phyloP scores from a whole-genome alignment of 2,329 filamentous ascomycete species.

The Madurella mycetomatis region DNA sequence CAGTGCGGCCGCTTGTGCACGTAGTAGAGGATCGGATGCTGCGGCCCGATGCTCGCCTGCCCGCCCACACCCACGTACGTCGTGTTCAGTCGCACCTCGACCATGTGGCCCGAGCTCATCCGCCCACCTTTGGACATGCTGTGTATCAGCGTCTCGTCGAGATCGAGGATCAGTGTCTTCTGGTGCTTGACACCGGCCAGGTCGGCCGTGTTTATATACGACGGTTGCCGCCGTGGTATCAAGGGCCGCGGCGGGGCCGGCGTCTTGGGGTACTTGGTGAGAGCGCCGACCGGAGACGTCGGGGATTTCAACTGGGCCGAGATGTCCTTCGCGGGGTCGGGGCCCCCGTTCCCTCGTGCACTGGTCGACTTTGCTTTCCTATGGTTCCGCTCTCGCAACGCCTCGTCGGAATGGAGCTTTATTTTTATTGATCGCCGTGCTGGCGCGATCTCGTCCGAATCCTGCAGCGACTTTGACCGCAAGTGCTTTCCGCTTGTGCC shows the following conservation, averaged over 20 bases:
- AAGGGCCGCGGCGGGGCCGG: constrained; percentile 85
- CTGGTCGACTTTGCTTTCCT: constrained; percentile 54
- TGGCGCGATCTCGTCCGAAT: constrained; percentile 61
- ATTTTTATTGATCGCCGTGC: constrained; percentile 81
- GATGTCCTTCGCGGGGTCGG: constrained; percentile 45
- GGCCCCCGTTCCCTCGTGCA: constrained; percentile 38
- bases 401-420: constrained; percentile 79
- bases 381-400: constrained; percentile 67
- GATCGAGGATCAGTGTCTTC: constrained; percentile 91
- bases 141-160: constrained; percentile 97
- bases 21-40: constrained; percentile 97
- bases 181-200: constrained; percentile 55
- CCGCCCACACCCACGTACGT: constrained; percentile 64
- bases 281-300: constrained; percentile 70
- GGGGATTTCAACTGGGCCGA: constrained; percentile 89
- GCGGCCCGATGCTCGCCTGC: constrained; percentile 66
- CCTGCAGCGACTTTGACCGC: constrained; percentile 58
- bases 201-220: constrained; percentile 65
- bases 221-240: constrained; percentile 83
- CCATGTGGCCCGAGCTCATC: constrained; percentile 97
- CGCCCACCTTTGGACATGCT: constrained; percentile 94
- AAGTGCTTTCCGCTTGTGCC: constrained; percentile 38
- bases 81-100: constrained; percentile 86
- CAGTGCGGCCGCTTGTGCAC: constrained; percentile 97
- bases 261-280: constrained; percentile 87